phyloP scores from a whole-genome alignment of 345 rosid genomes.

The Murraya koenigii region DNA sequence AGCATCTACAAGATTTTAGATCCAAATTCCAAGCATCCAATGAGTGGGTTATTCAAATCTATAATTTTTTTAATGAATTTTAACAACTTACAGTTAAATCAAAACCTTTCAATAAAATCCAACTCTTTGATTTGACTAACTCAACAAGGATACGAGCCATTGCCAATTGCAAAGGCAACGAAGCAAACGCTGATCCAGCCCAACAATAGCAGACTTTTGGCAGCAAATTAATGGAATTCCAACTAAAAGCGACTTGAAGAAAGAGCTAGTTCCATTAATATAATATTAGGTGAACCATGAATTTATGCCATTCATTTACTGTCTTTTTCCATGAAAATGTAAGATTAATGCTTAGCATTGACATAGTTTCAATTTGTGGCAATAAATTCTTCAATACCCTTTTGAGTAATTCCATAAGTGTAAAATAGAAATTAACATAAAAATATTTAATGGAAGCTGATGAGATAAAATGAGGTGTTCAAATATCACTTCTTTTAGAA shows the following conservation, averaged over 20 bases:
- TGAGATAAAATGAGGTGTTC: no score
- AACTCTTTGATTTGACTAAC: slow-evolving; percentile 54
- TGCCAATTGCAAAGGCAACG: slow-evolving; percentile 74
- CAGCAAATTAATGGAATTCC: slow-evolving; percentile 91
- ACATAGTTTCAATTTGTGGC: slow-evolving; percentile 89
- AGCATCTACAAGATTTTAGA: slow-evolving; percentile 93
- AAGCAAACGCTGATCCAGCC: slow-evolving; percentile 75
- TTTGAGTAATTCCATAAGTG: slow-evolving; percentile 1
- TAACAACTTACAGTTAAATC: slow-evolving; percentile 41
- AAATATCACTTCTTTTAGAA: no score
- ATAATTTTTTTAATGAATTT: slow-evolving; percentile 62
- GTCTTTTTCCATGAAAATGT: slow-evolving; percentile 89
- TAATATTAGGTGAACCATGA: slow-evolving; percentile 72
- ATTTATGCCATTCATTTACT: slow-evolving; percentile 59
- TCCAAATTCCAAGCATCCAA: slow-evolving; percentile 52
- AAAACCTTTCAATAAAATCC: slow-evolving; percentile 59
- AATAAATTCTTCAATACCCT: slow-evolving; percentile 49
- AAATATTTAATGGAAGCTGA: no score
- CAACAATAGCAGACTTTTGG: slow-evolving; percentile 79
- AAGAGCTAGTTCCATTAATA: slow-evolving; percentile 42
- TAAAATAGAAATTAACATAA: no score
- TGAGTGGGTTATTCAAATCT: slow-evolving; percentile 75
- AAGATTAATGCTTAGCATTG: slow-evolving; percentile 73
- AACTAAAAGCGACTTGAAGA: slow-evolving; percentile 60
- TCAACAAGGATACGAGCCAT: slow-evolving; percentile 93